phyloP scores from a whole-genome alignment of 306 rosid genomes.

The Parietaria judaica region DNA sequence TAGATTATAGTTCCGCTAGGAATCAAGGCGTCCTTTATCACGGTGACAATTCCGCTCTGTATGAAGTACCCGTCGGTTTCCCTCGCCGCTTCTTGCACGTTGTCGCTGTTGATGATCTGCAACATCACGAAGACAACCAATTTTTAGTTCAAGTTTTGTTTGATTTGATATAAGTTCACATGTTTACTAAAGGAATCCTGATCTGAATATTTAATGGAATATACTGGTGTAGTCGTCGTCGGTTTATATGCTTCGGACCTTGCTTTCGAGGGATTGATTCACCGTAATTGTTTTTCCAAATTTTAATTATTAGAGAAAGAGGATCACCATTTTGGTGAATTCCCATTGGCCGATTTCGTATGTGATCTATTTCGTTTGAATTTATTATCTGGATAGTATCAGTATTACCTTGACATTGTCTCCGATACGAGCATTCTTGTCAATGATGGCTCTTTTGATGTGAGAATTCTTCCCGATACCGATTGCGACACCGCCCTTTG shows the following conservation, averaged over 20 bases:
- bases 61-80: constrained; percentile 97
- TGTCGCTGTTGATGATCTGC: constrained; percentile 78
- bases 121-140: background rate
- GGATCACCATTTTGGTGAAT: too few species aligned
- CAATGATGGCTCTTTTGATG: constrained; percentile 91
- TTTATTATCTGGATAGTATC: background rate
- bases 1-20: constrained; percentile 78
- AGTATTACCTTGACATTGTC: constrained; percentile 72
- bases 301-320: too few species aligned
- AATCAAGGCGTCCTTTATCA: constrained; percentile 92
- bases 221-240: too few species aligned
- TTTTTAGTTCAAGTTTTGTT: background rate
- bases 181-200: too few species aligned
- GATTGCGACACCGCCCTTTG: constrained; percentile 80
- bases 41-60: constrained; percentile 87
- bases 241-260: too few species aligned
- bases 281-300: too few species aligned
- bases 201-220: too few species aligned
- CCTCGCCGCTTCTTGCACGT: constrained; percentile 95
- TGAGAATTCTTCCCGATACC: constrained; percentile 90
- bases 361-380: too few species aligned
- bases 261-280: too few species aligned
- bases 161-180: background rate
- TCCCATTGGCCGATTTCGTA: too few species aligned
- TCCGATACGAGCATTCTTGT: constrained; percentile 96